Conservation (phyloP, 495 filamentous ascomycete genomes). For the Aspergillus egyptiacus region DNA sequence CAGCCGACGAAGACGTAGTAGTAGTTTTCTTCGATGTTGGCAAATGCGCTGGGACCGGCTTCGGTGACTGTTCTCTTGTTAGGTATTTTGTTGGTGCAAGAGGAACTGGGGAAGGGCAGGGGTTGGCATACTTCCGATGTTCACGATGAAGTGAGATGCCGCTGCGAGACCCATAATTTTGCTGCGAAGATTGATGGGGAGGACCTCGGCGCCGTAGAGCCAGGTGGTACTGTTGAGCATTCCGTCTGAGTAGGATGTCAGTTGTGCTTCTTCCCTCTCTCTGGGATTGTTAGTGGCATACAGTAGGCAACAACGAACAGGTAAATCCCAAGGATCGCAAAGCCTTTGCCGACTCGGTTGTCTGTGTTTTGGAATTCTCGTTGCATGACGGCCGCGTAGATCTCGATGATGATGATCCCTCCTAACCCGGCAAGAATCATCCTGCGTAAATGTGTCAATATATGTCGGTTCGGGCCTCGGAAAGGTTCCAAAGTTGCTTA, state of each 20-base stretch:
- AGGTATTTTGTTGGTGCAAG: background rate
- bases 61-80: conserved; percentile 40
- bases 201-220: conserved; percentile 55
- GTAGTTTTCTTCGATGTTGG: conserved; percentile 54
- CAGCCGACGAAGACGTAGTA: conserved; percentile 56
- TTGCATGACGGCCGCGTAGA: conserved; percentile 57
- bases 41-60: conserved; percentile 53
- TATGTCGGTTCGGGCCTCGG: background rate
- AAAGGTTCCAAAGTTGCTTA: conserved; percentile 22
- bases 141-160: conserved; percentile 53
- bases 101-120: background rate
- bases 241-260: conserved; percentile 33
- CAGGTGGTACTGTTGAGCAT: conserved; percentile 57
- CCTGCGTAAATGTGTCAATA: conserved; percentile 18
- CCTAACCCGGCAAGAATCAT: conserved; percentile 49
- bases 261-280: background rate
- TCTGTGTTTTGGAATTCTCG: conserved; percentile 48
- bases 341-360: conserved; percentile 54
- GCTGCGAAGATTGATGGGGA: conserved; percentile 51
- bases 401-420: conserved; percentile 49
- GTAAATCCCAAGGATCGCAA: conserved; percentile 55
- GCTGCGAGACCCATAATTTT: conserved; percentile 56
- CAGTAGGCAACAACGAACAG: conserved; percentile 53
- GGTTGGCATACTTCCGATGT: conserved; percentile 42
- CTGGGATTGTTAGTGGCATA: conserved; percentile 21